Evolutionary conservation across 2,329 filamentous ascomycete genomes (phyloP), one percentile per base, ranked within the genome.

Genomic region (Verticillium longisporum): DNA sequence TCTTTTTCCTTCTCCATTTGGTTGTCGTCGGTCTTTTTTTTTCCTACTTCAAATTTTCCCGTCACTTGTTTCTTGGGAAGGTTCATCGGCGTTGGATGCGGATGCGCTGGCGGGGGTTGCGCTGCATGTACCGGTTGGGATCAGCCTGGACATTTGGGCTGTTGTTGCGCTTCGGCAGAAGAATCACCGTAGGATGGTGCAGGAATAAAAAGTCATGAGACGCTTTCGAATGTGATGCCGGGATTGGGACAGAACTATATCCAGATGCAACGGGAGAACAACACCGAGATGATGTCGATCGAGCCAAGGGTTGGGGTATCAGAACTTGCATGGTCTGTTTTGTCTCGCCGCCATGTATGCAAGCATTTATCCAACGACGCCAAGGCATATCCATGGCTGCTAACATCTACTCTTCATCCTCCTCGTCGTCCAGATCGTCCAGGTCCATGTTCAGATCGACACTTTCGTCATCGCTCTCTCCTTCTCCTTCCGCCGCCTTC

Each of bases 361-460:
- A 26, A 26, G 26, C 26, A 26, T 26, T 26, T 26, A 26, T 26
- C 26, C 26, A 26, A 26, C 26, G 26, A 26, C n/a, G 21, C 26
- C 55, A 18, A 31, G 10, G 4, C 26, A 4, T 57, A 31, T 1
- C 1, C 26, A 11, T 61, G 18, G 21, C 14, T 45, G 21, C 36
- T 31, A 32, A 31, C 38, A 26, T 62, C n/a, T 69, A 56, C 1
- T 65, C 72, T 0, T 73, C 70, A 1, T 74, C 75, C 0, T 79
- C 80, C 1, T 77, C 77, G 10, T 80, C 78, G n/a, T 59, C 57
- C 14, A 59, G 57, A 15, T 81, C 80, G 10, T 86, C 83, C 10
- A 86, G 70, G 55, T 83, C 82, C 81, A 85, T 85, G 60, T 85
- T 83, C 61, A 86, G 73, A 70, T 85, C 81, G 13, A 85, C 79